Evolutionary conservation across 345 rosid genomes (phyloP), one percentile per base, ranked within the genome.

Genomic region (Erodium maritimum): DNA sequence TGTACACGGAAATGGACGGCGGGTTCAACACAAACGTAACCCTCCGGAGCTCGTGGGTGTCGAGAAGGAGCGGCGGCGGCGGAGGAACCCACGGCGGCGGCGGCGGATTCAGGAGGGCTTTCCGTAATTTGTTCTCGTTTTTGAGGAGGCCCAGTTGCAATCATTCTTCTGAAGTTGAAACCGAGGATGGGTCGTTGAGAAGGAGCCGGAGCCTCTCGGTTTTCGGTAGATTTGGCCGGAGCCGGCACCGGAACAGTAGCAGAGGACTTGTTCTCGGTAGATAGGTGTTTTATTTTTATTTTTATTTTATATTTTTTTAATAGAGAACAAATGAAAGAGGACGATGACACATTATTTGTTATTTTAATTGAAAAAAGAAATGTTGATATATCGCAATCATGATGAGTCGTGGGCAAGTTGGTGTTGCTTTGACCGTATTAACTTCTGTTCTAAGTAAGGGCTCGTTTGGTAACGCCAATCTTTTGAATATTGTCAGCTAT

Each of bases 1-100:
- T 83, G 10, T 75, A 74, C 34, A 78, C 91, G 13, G 96, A 88
- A 23, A 70, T 82, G 85, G 91, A 82, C 18, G 83, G 95, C 25
- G 87, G 77, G 23, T 71, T 73, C 56, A 77, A 71, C 21, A 63
- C 25, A 6, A 61, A 72, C 19, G 75, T 70, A 1, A 57, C 67
- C 21, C 77, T 74, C 2, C 71, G 87, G 68, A 63, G 83, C 33
- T 67, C 83, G 0, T 73, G 86, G 95, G 74, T 80, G 13, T 69
- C 62, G 17, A 68, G 90, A 62, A 68, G 61, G 21, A 71, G 67
- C 45, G 64, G 81, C 0, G 46, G 46, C 46, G 46, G 46, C 13
- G 72, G 80, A 10, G 75, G 89, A 55, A n/a, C n/a, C n/a, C n/a
- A n/a, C 45, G 64, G 81, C 0, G 46, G 46, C 46, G 46, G 46